These are phyloP conservation scores for Beauveria sp. DNA, from an alignment of 2,329 filamentous ascomycete genomes.

Conservation along the genomic window DNA sequence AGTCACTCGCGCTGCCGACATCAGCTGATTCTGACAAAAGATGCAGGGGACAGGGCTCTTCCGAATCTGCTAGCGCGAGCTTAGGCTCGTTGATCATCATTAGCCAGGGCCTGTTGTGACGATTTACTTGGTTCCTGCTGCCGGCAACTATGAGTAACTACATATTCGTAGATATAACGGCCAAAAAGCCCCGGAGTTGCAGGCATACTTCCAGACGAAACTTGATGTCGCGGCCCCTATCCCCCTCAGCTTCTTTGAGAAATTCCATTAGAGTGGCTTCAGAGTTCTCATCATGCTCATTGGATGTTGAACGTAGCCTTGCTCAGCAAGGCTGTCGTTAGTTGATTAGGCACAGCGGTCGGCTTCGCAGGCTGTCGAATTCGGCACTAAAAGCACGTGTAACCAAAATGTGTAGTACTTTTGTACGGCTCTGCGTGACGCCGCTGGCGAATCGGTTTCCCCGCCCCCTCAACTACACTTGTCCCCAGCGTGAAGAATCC, in stretches of 20 bases:
- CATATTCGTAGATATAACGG: no score
- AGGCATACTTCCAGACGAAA: no score
- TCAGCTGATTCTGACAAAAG: not conserved
- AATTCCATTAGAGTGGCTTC: not conserved
- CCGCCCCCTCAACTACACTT: not conserved
- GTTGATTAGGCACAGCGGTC: no score
- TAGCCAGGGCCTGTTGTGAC: no score
- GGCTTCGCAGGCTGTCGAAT: no score
- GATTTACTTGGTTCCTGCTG: no score
- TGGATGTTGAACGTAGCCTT: not conserved
- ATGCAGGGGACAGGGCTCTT: not conserved
- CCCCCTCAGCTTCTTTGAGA: no score
- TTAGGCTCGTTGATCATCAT: not conserved
- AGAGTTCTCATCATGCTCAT: not conserved
- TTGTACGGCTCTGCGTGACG: not conserved
- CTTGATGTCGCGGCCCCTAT: no score
- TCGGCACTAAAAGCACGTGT: not conserved
- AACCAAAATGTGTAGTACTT: not conserved
- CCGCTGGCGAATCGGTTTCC: not conserved
- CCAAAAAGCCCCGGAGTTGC: no score
- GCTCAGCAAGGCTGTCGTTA: not conserved
- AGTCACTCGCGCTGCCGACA: not conserved
- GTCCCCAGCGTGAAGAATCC: not conserved
- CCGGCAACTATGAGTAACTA: no score
- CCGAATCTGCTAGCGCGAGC: no score